Base-by-base conservation (phyloP, 2,329 filamentous ascomycete species). In the Cyphellophora europaea region DNA sequence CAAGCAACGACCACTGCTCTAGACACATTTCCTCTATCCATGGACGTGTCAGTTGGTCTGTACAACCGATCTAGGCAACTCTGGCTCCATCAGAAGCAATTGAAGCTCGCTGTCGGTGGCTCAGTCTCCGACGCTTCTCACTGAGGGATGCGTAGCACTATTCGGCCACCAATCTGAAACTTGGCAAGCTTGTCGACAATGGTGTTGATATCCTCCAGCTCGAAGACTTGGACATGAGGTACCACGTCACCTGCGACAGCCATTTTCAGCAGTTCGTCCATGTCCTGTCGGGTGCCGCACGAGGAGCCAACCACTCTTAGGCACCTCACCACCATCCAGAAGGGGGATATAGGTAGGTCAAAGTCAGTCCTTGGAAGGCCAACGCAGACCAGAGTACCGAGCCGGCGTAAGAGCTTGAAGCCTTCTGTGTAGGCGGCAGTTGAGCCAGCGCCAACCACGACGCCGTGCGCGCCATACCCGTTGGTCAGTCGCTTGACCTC, bases 351-450 rank as follows among this genome's bases (percentile, higher is more conserved):
- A 4, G 63, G 63, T 12, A 68, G 52, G 43, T 56, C 56, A 41
- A 63, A 66, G 3, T 54, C 56, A 4, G 53, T 48, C 30, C 57
- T 62, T 6, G 65, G 65, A 23, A 67, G 54, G 2, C 65, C 65
- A 4, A 67, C 63, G 19, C 64, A 67, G 2, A 67, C 63, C 21
- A 67, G 53, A 0, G 66, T 64, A 1, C 65, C 65, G n/a, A 59
- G 54, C 5, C 59, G 59, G 6, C 64, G 54, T n/a, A 65, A 51
- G 29, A 67, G 53, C 8, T 55, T 52, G 36, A 63, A 56, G 19
- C 62, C 27, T 13, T 8, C 8, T 14, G 6, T 47, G 41, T 68
- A 68, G 6, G 63, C 62, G 11, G 51, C 49, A 36, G 65, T 61
- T 14, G 53, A 56, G n/a, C 66, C 65, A 2, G 64, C 63, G 0